Evolutionary conservation across 176 grass and related monocot species (phyloP), one percentile per base, ranked within the genome.

Genomic region (Echinochloa phyllopogon): DNA sequence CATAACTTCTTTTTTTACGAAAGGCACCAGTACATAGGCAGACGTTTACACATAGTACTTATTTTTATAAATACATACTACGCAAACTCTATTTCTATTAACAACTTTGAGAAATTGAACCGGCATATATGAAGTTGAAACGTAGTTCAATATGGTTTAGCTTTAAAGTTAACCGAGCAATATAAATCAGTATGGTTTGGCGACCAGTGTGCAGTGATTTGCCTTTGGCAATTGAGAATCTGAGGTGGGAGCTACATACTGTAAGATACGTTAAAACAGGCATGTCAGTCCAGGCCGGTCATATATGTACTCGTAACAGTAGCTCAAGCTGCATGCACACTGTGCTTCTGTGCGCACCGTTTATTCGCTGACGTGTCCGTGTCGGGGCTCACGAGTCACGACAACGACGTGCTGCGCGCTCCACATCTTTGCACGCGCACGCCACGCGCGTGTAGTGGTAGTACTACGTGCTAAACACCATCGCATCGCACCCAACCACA

Each of bases 301-400:
- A 33, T 33, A 33, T 15, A 3, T 65, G 33, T 33, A 18, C 52
- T 39, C 33, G 63, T 38, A 65, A 15, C 27, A 65, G 33, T 38
- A 36, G 29, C 63, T 39, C n/a, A n/a, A n/a, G n/a, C n/a, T n/a
- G n/a, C n/a, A n/a, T n/a, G 1, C 61, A 36, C 6, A 18, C 17
- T 65, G 38, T 65, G 38, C 20, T 43, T 18, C 66, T 69, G 20
- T 11, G n/a, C 2, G 11, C 61, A 6, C 18, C 53, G 70, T 84
- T 65, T 64, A 75, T 33, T 83, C n/a, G 72, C 10, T 11, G 74
- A 78, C 25, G 74, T 77, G 73, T 78, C 74, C 29, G 14, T 23
- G 70, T 45, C 58, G 53, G 24, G 2, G 5, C 24, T 47, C 49
- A 75, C 16, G 62, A 53, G 17, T 47, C 49, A 75, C 16, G 62